Evolutionary conservation across 2,329 filamentous ascomycete species (phyloP).

Genomic region (Lachnellula subtilissima): DNA sequence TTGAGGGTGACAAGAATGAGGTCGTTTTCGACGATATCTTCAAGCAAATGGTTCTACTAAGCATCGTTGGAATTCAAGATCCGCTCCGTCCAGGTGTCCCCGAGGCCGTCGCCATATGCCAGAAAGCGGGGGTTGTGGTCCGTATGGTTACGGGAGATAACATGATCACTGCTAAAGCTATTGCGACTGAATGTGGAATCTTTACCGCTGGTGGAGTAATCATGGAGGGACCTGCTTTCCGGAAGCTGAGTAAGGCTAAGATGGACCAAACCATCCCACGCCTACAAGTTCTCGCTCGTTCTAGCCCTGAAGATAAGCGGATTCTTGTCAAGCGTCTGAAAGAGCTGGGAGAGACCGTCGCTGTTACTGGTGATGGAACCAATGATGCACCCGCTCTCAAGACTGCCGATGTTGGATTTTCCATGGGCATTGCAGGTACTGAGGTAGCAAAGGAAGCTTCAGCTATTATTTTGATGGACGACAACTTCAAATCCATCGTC

Average conservation of each 20-base stretch:
- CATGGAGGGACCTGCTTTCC: constrained; percentile 66
- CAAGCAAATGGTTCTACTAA: constrained; percentile 67
- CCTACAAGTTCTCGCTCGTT: constrained; percentile 63
- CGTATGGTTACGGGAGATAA: constrained; percentile 75
- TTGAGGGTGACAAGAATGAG: constrained; percentile 56
- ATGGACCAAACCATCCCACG: constrained; percentile 56
- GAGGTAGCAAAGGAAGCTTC: constrained; percentile 60
- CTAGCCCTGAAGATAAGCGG: constrained; percentile 65
- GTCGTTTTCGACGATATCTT: constrained; percentile 66
- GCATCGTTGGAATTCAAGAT: constrained; percentile 70
- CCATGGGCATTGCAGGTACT: constrained; percentile 63
- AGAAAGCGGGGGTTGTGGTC: constrained; percentile 64
- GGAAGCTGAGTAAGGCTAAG: constrained; percentile 53
- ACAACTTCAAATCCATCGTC: constrained; percentile 60
- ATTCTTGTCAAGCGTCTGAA: constrained; percentile 60
- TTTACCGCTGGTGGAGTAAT: constrained; percentile 50
- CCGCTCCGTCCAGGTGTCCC: constrained; percentile 64
- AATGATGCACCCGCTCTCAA: constrained; percentile 64
- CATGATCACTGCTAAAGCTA: constrained; percentile 66
- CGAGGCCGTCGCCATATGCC: constrained; percentile 62
- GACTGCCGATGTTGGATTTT: constrained; percentile 62
- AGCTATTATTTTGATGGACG: constrained; percentile 57
- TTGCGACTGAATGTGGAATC: constrained; percentile 66
- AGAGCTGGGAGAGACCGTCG: constrained; percentile 60
- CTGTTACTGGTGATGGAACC: constrained; percentile 62